phyloP scores from a whole-genome alignment of 2,329 filamentous ascomycete species.

The Ophiocordyceps camponoti-floridani region DNA sequence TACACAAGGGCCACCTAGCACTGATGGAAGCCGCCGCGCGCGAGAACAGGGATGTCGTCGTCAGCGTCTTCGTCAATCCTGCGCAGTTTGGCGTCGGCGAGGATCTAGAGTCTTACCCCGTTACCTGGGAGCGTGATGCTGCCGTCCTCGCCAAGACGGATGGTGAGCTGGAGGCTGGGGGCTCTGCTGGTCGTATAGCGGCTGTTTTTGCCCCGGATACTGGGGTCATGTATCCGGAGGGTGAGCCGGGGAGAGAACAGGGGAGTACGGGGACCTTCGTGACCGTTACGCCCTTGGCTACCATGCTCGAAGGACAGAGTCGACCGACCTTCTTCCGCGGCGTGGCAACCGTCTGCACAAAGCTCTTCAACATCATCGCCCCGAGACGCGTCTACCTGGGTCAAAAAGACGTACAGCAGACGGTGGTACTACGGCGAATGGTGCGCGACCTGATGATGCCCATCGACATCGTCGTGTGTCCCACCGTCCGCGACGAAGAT shows the following conservation, averaged over 20 bases:
- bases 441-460: slow-evolving; percentile 75
- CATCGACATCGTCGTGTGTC: slow-evolving; percentile 53
- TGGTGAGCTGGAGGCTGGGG: slow-evolving; percentile 45
- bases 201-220: slow-evolving; percentile 80
- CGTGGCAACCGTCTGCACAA: slow-evolving; percentile 92
- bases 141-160: slow-evolving; percentile 50
- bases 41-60: slow-evolving; percentile 74
- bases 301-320: slow-evolving; percentile 66
- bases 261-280: slow-evolving; percentile 77
- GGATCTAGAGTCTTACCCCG: slow-evolving; percentile 76
- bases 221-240: slow-evolving; percentile 70
- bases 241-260: slow-evolving; percentile 54
- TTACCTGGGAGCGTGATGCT: slow-evolving; percentile 71
- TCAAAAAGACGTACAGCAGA: slow-evolving; percentile 96
- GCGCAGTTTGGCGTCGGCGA: slow-evolving; percentile 86
- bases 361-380: slow-evolving; percentile 32
- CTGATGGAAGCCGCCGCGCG: slow-evolving; percentile 68
- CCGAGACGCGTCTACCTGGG: slow-evolving; percentile 75
- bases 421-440: slow-evolving; percentile 72
- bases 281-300: slow-evolving; percentile 69
- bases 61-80: slow-evolving; percentile 90
- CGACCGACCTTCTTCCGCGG: slow-evolving; percentile 92
- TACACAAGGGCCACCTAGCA: slow-evolving; percentile 82
- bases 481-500: slow-evolving; percentile 60
- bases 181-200: slow-evolving; percentile 40